Base-by-base conservation (phyloP, 2,329 filamentous ascomycete species). In the Aureobasidium zeae region DNA sequence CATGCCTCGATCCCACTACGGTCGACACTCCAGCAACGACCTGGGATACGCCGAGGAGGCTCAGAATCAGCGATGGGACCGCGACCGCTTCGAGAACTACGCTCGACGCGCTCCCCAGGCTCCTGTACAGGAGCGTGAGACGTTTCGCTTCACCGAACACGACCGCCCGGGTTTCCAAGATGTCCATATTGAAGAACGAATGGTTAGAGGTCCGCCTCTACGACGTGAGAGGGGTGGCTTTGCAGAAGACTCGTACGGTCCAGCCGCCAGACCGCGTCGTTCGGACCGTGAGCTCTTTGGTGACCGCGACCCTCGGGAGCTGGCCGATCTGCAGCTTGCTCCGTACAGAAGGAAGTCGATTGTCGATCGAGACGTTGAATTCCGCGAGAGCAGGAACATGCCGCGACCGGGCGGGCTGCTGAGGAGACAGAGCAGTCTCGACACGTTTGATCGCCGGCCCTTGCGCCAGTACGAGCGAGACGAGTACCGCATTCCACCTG, bases 391-490 rank as follows among this genome's bases (percentile, higher is more conserved):
- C 39, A 45, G 48, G 36, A 64, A 70, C 31, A 66, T 68, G 33
- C 71, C 73, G 24, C 73, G 83, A 33, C 87, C 86, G 2, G 70
- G 71, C 21, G n/a, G n/a, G n/a, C 72, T 88, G 50, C 57, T 91
- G 38, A 77, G 88, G 46, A 77, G 88, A 31, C 87, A 94, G 61
- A 94, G 86, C 11, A 94, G 86, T 41, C 71, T 94, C 28, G 88
- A 94, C 61, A 94, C 84, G 0, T 94, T 86, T 58, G 88, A 95
- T 63, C 79, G 87, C 36, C 78, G 78, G 20, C 81, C 84, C 1
- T 54, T 72, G 22, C 70, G 74, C 32, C 72, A 72, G 48, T 19
- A 41, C 24, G 70, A 81, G 26, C 63, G 72, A 15, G 75, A 79
- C 39, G 77, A 83, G 49, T 79, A 79, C 52, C 70, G 73, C n/a